A percentile compares a stretch with the other conserved stretches of the same genome.
These are phyloP conservation scores for Candida ovalis DNA, from an alignment of 805 yeast genomes.

Conservation along the genomic window DNA sequence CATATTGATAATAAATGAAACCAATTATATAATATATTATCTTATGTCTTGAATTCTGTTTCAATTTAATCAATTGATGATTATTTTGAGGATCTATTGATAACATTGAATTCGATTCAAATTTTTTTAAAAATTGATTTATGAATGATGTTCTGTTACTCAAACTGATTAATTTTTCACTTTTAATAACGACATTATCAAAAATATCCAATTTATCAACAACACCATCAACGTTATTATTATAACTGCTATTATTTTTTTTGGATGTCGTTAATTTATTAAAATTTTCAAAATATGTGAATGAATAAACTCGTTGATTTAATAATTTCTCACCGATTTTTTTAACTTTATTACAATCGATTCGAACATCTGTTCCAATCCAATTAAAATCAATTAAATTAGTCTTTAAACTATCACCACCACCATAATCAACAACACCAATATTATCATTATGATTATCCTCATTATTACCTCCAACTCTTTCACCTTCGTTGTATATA, in stretches of 20 bases:
- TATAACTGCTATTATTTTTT: no score
- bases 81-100: slow-evolving; percentile 6
- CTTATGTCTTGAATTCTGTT: slow-evolving; percentile 14
- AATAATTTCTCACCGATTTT: slow-evolving; percentile 9
- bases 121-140: not conserved
- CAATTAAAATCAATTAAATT: slow-evolving; percentile 5
- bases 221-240: no score
- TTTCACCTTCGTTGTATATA: slow-evolving; percentile 15
- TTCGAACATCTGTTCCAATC: slow-evolving; percentile 3
- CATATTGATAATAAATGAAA: slow-evolving; percentile 24
- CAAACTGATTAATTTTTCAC: not conserved
- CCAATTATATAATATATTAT: slow-evolving; percentile 25
- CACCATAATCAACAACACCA: no score
- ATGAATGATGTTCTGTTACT: not conserved
- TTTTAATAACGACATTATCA: not conserved
- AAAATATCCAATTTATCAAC: slow-evolving; percentile 1
- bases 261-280: not conserved
- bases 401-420: no score
- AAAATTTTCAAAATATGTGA: not conserved
- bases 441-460: no score
- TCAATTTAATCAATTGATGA: slow-evolving; percentile 16
- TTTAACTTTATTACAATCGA: slow-evolving; percentile 7
- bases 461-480: no score
- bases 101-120: slow-evolving; percentile 1
- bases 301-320: not conserved